Conservation (phyloP, 2,329 filamentous ascomycete genomes). For the Calonectria pauciramosa region DNA sequence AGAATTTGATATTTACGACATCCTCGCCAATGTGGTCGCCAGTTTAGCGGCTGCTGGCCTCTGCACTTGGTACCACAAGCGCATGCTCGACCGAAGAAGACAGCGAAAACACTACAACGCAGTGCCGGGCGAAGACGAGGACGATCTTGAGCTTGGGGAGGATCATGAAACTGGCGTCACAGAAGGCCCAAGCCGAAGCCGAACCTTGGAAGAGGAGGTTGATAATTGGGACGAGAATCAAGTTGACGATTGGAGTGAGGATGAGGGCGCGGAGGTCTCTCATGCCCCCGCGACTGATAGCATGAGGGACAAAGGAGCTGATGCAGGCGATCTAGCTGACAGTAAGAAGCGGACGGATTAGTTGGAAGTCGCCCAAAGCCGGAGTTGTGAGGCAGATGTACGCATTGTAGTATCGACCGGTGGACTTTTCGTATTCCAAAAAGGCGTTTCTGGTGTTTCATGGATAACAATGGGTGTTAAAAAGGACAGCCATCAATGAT, state of each 20-base stretch:
- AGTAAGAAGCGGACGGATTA: constrained; percentile 52
- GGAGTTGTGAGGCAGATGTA: constrained; percentile 6
- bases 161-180: constrained; percentile 77
- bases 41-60: constrained; percentile 79
- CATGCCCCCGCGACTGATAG: constrained; percentile 24
- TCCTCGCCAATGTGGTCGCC: constrained; percentile 88
- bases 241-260: constrained; percentile 70
- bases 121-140: constrained; percentile 74
- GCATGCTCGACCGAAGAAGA: constrained; percentile 92
- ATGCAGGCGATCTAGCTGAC: constrained; percentile 48
- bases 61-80: constrained; percentile 92
- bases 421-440: constrained; percentile 29
- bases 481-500: constrained; percentile 1
- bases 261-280: constrained; percentile 51
- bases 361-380: constrained; percentile 7
- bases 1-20: constrained; percentile 83
- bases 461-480: constrained; percentile 25
- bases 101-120: constrained; percentile 79
- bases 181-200: constrained; percentile 49
- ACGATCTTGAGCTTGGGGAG: constrained; percentile 84
- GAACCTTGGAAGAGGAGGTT: constrained; percentile 81
- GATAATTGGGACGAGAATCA: constrained; percentile 96
- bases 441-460: constrained; percentile 19
- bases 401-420: constrained; percentile 19
- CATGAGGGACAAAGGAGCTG: constrained; percentile 37